These are phyloP conservation scores for Dendrothele bispora DNA, from an alignment of 768 basidiomycete genomes.

Conservation along the genomic window DNA sequence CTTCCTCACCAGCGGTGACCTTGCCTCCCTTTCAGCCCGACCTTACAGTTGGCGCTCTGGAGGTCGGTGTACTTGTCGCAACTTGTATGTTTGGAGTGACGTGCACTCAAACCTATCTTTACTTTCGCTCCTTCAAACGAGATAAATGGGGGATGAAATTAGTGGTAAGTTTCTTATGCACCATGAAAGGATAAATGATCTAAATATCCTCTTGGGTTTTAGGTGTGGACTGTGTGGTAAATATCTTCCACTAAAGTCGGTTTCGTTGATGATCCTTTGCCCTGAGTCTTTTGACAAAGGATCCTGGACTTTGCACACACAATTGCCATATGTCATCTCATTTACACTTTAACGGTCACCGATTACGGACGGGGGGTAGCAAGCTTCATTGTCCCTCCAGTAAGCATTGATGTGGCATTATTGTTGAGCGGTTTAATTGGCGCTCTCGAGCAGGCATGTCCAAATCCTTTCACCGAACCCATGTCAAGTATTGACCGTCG, in stretches of 20 bases:
- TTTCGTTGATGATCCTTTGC: too few relatives aligned
- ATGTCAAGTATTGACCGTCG: background rate
- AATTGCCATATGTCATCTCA: background rate
- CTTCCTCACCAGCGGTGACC: too few relatives aligned
- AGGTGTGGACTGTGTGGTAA: too few relatives aligned
- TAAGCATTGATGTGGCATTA: background rate
- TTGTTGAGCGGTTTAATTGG: background rate
- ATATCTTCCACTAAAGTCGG: too few relatives aligned
- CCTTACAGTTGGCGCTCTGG: background rate
- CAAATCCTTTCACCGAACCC: background rate
- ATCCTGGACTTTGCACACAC: background rate
- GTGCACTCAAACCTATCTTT: background rate
- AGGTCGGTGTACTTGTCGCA: background rate
- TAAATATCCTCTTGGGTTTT: too few relatives aligned
- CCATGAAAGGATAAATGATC: background rate
- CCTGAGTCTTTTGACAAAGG: background rate
- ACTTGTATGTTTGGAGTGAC: constrained; percentile 4
- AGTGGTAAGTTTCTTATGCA: background rate
- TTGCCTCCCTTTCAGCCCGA: background rate
- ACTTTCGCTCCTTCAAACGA: background rate
- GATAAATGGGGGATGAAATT: background rate
- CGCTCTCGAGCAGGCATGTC: background rate
- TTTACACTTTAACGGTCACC: background rate
- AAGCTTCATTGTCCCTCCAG: background rate
- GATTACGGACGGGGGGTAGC: background rate